Percentiles rank a stretch among this genome's conserved stretches.
Evolutionary conservation across 768 basidiomycete species (phyloP).

Genomic region (Auriscalpium vulgare): DNA sequence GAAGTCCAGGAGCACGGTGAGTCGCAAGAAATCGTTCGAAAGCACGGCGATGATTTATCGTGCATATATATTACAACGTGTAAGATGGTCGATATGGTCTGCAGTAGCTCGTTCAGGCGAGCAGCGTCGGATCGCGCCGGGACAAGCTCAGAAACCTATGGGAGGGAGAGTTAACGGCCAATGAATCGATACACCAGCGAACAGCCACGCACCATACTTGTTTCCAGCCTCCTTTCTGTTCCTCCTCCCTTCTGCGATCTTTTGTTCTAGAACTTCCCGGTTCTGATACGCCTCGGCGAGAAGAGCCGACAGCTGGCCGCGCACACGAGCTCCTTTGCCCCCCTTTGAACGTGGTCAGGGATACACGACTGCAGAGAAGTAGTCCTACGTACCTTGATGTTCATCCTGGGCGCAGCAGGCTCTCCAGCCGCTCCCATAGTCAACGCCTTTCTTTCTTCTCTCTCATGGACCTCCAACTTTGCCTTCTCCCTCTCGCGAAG

Average conservation of each 20-base stretch:
- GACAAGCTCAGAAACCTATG: no score
- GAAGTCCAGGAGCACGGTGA: no score
- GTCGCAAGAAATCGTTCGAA: no score
- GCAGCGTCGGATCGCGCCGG: no score
- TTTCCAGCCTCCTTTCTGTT: slow-evolving; percentile 88
- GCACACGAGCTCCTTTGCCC: slow-evolving; percentile 57
- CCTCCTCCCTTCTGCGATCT: slow-evolving; percentile 71
- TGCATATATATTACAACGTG: no score
- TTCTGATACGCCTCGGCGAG: slow-evolving; percentile 80
- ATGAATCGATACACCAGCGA: no score
- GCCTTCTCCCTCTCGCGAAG: slow-evolving; percentile 72
- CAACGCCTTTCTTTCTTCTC: slow-evolving; percentile 69
- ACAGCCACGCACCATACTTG: slow-evolving; percentile 63
- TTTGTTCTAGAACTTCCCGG: slow-evolving; percentile 75
- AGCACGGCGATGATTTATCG: no score
- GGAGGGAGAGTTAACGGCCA: no score
- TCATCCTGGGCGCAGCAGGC: slow-evolving; percentile 66
- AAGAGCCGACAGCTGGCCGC: slow-evolving; percentile 75
- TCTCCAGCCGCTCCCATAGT: slow-evolving; percentile 54
- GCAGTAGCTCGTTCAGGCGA: no score
- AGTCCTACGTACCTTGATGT: slow-evolving; percentile 52
- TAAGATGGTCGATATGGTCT: no score
- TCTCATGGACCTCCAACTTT: slow-evolving; percentile 63
- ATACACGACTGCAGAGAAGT: not conserved
- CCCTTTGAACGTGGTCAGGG: slow-evolving; percentile 55